Evolutionary conservation across 495 filamentous ascomycete species (phyloP).

Genomic region (Haplographium delicatum): DNA sequence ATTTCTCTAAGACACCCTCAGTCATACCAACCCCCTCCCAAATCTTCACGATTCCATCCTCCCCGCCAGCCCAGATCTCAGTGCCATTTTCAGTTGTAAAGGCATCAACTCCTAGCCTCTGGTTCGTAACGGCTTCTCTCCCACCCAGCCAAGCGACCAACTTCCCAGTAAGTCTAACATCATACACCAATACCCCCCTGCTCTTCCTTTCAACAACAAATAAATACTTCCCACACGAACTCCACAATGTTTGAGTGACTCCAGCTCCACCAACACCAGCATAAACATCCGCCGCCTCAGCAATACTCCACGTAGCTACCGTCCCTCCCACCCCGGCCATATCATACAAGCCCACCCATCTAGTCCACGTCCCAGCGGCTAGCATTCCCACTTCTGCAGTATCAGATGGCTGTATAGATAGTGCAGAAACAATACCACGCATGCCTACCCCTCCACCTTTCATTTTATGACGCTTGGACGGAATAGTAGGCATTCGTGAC

Average conservation of each 20-base stretch:
- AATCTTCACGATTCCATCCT: slow-evolving; percentile 68
- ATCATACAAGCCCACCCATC: slow-evolving; percentile 74
- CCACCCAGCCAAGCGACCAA: slow-evolving; percentile 67
- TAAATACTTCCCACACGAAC: slow-evolving; percentile 79
- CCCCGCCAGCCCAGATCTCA: slow-evolving; percentile 81
- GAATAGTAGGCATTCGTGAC: slow-evolving; percentile 61
- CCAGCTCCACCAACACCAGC: slow-evolving; percentile 55
- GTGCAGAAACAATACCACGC: slow-evolving; percentile 73
- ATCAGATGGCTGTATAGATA: slow-evolving; percentile 38
- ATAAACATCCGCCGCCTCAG: slow-evolving; percentile 31
- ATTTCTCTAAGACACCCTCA: slow-evolving; percentile 49
- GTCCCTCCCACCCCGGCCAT: slow-evolving; percentile 57
- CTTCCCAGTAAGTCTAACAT: slow-evolving; percentile 68
- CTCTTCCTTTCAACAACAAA: slow-evolving; percentile 81
- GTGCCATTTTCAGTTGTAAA: slow-evolving; percentile 47
- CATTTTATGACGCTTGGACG: slow-evolving; percentile 63
- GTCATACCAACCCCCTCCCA: slow-evolving; percentile 60
- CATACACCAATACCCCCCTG: slow-evolving; percentile 70
- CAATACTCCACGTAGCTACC: slow-evolving; percentile 60
- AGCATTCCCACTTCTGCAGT: slow-evolving; percentile 50
- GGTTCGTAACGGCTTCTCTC: slow-evolving; percentile 65
- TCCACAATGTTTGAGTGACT: slow-evolving; percentile 73
- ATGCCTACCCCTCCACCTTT: slow-evolving; percentile 72
- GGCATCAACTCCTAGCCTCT: slow-evolving; percentile 74
- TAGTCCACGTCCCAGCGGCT: slow-evolving; percentile 77